Conservation (phyloP, 2,329 filamentous ascomycete species). For the Graphiopsis chlorocephala region DNA sequence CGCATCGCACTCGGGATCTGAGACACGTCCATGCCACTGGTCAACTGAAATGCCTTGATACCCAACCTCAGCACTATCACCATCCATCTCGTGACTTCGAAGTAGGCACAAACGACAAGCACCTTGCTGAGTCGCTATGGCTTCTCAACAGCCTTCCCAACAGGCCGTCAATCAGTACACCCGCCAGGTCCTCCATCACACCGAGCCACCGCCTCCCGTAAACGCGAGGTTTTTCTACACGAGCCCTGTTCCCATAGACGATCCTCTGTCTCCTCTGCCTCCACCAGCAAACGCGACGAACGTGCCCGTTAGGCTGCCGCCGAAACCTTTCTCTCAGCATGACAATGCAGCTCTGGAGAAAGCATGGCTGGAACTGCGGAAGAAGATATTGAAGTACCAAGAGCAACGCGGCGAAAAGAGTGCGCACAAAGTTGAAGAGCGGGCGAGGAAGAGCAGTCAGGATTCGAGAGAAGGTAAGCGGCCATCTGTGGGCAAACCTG, state of each 20-base stretch:
- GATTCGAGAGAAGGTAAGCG: conserved; percentile 20
- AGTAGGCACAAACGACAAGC: neutral
- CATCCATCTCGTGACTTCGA: conserved; percentile 6
- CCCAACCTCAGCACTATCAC: conserved; percentile 19
- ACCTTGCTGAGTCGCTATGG: conserved; percentile 7
- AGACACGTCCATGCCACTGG: neutral
- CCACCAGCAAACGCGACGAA: conserved; percentile 30
- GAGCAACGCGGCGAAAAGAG: conserved; percentile 36
- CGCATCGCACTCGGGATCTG: conserved; percentile 4
- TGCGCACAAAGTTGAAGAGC: conserved; percentile 21
- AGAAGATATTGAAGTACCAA: conserved; percentile 34
- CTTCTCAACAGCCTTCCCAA: conserved; percentile 14
- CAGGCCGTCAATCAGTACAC: conserved; percentile 42
- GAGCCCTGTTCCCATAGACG: conserved; percentile 37
- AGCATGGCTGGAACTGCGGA: conserved; percentile 36
- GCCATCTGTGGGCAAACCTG: conserved; percentile 21
- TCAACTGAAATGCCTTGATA: conserved; percentile 17
- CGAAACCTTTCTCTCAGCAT: conserved; percentile 38
- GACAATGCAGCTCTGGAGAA: conserved; percentile 37
- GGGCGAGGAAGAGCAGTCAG: conserved; percentile 20
- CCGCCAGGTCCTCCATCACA: conserved; percentile 43
- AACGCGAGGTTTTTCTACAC: conserved; percentile 39
- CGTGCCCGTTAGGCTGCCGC: conserved; percentile 27
- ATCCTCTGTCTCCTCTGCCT: conserved; percentile 39
- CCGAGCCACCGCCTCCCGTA: conserved; percentile 35